phyloP scores from a whole-genome alignment of 73 alveolate species.

The Paramecium octaurelia region DNA sequence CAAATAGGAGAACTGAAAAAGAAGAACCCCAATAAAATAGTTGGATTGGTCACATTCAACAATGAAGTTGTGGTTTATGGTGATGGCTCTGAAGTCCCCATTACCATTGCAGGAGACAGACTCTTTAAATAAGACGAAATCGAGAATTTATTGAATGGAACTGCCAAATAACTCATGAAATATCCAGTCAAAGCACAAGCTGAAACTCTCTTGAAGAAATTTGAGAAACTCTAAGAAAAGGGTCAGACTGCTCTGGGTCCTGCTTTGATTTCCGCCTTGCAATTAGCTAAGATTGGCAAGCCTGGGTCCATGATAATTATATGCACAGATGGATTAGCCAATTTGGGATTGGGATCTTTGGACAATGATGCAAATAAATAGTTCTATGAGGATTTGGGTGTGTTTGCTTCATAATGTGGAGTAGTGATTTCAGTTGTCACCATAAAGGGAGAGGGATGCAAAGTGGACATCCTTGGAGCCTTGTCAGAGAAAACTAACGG shows the following conservation, averaged over 20 bases:
- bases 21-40: conserved; percentile 80
- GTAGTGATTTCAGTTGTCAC: conserved; percentile 77
- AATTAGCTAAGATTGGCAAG: conserved; percentile 73
- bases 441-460: conserved; percentile 92
- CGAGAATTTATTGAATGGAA: conserved; percentile 61
- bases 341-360: conserved; percentile 89
- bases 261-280: conserved; percentile 78
- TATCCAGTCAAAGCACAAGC: conserved; percentile 70
- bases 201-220: conserved; percentile 60
- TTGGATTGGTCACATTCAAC: conserved; percentile 91
- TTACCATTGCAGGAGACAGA: conserved; percentile 85
- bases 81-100: conserved; percentile 79
- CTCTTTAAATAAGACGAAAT: conserved; percentile 71
- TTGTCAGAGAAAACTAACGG: conserved; percentile 92
- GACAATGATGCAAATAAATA: conserved; percentile 65
- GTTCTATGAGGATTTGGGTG: conserved; percentile 83
- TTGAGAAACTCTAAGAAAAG: conserved; percentile 75
- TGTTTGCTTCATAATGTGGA: conserved; percentile 80
- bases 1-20: conserved; percentile 73
- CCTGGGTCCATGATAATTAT: conserved; percentile 86
- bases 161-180: conserved; percentile 58
- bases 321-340: conserved; percentile 97
- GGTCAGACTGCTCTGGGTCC: conserved; percentile 97
- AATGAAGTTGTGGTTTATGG: conserved; percentile 87
- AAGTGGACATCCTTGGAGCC: conserved; percentile 73